phyloP scores from a whole-genome alignment of 495 filamentous ascomycete species.

The Aspergillus kassunensis region DNA sequence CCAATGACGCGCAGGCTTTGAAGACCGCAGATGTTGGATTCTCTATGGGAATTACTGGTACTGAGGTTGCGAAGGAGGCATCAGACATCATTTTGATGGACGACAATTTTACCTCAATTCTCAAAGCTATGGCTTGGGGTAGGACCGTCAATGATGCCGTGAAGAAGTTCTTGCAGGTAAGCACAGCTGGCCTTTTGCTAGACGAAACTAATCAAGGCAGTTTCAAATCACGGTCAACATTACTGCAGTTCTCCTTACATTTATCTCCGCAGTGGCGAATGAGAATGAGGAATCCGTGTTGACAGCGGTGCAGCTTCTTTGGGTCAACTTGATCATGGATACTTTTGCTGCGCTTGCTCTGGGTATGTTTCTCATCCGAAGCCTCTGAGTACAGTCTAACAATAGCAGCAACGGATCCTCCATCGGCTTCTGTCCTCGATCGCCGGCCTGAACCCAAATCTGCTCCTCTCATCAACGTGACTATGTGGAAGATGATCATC shows the following conservation, averaged over 20 bases:
- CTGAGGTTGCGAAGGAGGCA: constrained; percentile 88
- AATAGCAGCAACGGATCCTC: constrained; percentile 68
- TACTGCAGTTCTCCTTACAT: constrained; percentile 79
- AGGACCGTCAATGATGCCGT: constrained; percentile 85
- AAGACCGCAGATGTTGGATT: constrained; percentile 88
- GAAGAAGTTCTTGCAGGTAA: constrained; percentile 80
- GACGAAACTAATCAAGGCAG: constrained; percentile 30
- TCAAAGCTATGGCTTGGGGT: constrained; percentile 86
- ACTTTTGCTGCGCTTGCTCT: constrained; percentile 93
- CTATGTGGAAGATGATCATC: constrained; percentile 95
- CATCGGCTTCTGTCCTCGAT: constrained; percentile 63
- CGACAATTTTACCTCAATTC: constrained; percentile 87
- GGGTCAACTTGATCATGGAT: constrained; percentile 94
- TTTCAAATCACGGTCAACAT: constrained; percentile 94
- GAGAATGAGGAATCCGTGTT: constrained; percentile 65
- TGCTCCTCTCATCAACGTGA: constrained; percentile 68
- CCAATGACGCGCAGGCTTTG: constrained; percentile 85
- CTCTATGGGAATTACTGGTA: constrained; percentile 87
- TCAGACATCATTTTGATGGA: constrained; percentile 94
- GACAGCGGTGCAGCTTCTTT: constrained; percentile 80
- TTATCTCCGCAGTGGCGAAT: constrained; percentile 72
- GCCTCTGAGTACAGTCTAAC: neutral
- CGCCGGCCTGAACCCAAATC: constrained; percentile 75
- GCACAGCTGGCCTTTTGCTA: neutral
- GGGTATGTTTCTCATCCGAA: constrained; percentile 17